Evolutionary conservation across 2,329 filamentous ascomycete species (phyloP), one percentile per base, ranked within the genome.

Genomic region (Aureobasidium zeae): DNA sequence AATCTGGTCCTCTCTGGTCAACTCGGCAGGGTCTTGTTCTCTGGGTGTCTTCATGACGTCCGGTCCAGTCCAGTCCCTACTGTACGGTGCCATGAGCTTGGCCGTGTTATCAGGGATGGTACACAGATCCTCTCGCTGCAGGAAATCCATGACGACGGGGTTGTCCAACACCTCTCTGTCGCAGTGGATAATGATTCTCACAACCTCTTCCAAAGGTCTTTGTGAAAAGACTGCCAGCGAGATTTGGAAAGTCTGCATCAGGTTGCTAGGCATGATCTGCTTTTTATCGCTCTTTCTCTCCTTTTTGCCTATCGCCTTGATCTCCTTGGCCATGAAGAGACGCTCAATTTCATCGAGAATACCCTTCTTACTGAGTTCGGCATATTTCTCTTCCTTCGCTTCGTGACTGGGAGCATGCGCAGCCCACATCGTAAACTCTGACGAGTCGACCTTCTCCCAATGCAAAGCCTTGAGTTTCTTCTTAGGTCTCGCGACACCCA

Each of bases 381-480:
- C 79, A 59, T 96, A 96, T 63, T 95, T 95, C 65, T 94, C 86
- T 66, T 98, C 91, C 58, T 88, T 86, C 49, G 83, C 84, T 60
- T 93, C 81, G 4, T 80, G 77, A n/a, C 86, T 93, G 4, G 86
- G 83, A 21, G 84, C 77, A 62, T 94, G 86, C 6, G 78, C 74
- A 24, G 87, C 88, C 89, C 89, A 96, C 55, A 95, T 85, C 43
- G 89, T 95, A 38, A 86, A 83, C 60, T 91, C 79, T 16, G 87
- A 85, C 42, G 84, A 77, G 64, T 98, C 91, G 44, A 98, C 86
- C 71, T 96, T 96, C 67, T 98, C 91, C 89, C 91, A 96, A 68
- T 98, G 91, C 53, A 98, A 74, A 47, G 89, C 89, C 77, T 98
- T 98, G 64, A 98, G 86, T 73, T 96, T 98, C 79, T 94, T 96